Conservation (phyloP, 2,329 filamentous ascomycete species). For the Penicillium sp. region DNA sequence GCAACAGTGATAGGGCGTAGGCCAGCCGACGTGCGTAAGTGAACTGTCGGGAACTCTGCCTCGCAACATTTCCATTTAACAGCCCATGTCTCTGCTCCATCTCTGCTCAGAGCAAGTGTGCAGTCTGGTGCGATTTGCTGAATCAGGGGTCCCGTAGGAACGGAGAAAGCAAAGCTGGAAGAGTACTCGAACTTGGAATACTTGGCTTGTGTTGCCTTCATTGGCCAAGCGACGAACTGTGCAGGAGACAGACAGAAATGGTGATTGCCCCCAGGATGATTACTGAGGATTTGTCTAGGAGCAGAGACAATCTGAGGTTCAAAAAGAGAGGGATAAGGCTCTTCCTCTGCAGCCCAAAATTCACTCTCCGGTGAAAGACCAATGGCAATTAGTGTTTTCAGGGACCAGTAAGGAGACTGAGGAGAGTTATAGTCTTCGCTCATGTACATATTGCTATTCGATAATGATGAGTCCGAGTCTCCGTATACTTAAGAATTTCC, state of each 20-base stretch:
- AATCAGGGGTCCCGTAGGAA: slow-evolving; percentile 44
- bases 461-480: not conserved
- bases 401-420: slow-evolving; percentile 59
- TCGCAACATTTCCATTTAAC: slow-evolving; percentile 39
- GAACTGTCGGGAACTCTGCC: not conserved
- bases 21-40: not conserved
- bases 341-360: slow-evolving; percentile 54
- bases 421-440: slow-evolving; percentile 63
- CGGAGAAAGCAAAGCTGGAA: slow-evolving; percentile 52
- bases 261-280: slow-evolving; percentile 35
- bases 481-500: not conserved
- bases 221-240: slow-evolving; percentile 44
- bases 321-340: slow-evolving; percentile 35
- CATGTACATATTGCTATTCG: slow-evolving; percentile 56
- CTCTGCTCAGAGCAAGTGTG: slow-evolving; percentile 43
- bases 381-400: slow-evolving; percentile 55
- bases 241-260: slow-evolving; percentile 51
- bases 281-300: slow-evolving; percentile 53
- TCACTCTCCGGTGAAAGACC: slow-evolving; percentile 40
- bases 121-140: slow-evolving; percentile 48
- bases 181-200: slow-evolving; percentile 57
- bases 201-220: slow-evolving; percentile 50
- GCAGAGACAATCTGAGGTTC: slow-evolving; percentile 22
- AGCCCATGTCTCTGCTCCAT: slow-evolving; percentile 45
- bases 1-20: not conserved